Evolutionary conservation across 2,329 filamentous ascomycete species (phyloP).

Genomic region (Aureobasidium sp.): DNA sequence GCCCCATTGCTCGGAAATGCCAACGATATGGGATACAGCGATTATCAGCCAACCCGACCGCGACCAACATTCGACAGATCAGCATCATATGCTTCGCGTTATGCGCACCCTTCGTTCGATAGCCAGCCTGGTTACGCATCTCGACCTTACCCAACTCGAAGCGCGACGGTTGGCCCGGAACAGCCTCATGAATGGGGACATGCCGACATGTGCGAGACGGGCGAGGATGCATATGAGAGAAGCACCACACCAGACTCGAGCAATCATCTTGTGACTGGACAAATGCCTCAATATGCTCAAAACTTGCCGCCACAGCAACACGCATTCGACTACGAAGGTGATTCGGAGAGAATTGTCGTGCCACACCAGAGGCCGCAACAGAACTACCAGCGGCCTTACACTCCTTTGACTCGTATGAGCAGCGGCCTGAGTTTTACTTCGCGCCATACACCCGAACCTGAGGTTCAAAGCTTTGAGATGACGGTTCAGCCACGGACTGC

Average conservation of each 20-base stretch:
- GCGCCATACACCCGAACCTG: slow-evolving; percentile 15
- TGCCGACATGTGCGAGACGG: neutral
- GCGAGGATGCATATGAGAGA: neutral
- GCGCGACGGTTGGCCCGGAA: slow-evolving; percentile 11
- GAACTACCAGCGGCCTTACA: slow-evolving; percentile 16
- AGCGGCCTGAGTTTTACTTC: slow-evolving; percentile 6
- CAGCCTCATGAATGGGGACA: neutral
- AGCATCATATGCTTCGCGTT: slow-evolving; percentile 11
- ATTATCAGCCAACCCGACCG: neutral
- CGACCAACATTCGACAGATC: slow-evolving; percentile 16
- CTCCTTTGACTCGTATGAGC: slow-evolving; percentile 16
- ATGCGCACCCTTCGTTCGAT: neutral
- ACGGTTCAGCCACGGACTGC: slow-evolving; percentile 17
- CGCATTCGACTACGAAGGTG: neutral
- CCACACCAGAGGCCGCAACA: slow-evolving; percentile 3
- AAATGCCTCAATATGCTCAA: neutral
- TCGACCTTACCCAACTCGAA: slow-evolving; percentile 2
- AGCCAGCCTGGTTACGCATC: neutral
- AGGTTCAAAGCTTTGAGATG: slow-evolving; percentile 29
- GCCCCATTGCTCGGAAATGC: slow-evolving; percentile 56
- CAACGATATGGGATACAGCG: slow-evolving; percentile 49
- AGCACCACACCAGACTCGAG: neutral
- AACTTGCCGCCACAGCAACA: neutral
- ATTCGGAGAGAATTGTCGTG: neutral
- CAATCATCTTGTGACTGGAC: neutral